Percentiles rank a stretch among this genome's conserved stretches.
These are phyloP conservation scores for Penicillium verhagenii DNA, from an alignment of 495 filamentous ascomycete genomes.

Conservation along the genomic window DNA sequence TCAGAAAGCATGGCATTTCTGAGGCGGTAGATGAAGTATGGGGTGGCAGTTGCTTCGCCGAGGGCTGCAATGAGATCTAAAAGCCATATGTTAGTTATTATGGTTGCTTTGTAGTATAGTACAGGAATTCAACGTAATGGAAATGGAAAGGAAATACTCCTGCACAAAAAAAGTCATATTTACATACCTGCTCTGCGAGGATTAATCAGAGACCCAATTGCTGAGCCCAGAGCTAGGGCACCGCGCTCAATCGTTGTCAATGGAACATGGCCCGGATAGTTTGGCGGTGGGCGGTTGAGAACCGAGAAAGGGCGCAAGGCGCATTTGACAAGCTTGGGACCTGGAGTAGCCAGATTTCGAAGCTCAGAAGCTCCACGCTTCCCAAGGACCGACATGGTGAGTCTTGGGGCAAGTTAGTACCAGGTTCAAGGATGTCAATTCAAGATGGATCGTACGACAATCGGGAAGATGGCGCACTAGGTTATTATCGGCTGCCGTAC, in stretches of 20 bases:
- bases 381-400: constrained; percentile 34
- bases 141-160: not conserved
- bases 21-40: constrained; percentile 92
- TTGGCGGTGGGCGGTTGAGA: constrained; percentile 69
- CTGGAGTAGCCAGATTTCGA: constrained; percentile 15
- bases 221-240: constrained; percentile 78
- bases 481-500: constrained; percentile 24
- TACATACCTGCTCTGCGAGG: constrained; percentile 71
- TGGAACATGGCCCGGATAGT: constrained; percentile 89
- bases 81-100: not conserved
- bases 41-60: constrained; percentile 89
- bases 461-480: constrained; percentile 21
- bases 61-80: constrained; percentile 89
- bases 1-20: constrained; percentile 84
- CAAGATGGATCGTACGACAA: constrained; percentile 29
- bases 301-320: constrained; percentile 61
- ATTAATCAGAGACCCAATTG: constrained; percentile 73
- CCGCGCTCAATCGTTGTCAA: constrained; percentile 74
- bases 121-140: not conserved
- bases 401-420: not conserved
- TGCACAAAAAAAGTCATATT: not conserved
- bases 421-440: not conserved
- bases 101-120: not conserved
- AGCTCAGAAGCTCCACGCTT: constrained; percentile 24
- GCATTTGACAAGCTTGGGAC: constrained; percentile 7